phyloP scores from a whole-genome alignment of 202 grass and related monocot genomes.

The Dendrocalamus latiflorus region DNA sequence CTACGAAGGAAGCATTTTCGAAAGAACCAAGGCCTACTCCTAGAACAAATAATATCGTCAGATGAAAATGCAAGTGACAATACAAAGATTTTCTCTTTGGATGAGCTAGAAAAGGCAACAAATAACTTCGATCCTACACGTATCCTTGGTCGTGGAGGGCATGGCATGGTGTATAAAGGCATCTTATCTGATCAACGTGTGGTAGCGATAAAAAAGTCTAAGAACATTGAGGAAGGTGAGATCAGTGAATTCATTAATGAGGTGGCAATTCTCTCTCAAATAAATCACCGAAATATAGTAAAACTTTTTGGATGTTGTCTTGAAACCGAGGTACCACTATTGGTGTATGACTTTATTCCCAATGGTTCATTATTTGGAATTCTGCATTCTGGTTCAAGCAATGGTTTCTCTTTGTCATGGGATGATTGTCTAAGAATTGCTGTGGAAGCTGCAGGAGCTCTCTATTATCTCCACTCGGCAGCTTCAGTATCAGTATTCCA shows the following conservation, averaged over 20 bases:
- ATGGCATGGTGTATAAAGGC: too few relatives aligned
- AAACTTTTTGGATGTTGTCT: constrained; percentile 25
- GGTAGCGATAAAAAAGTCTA: constrained; percentile 18
- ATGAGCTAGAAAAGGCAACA: constrained; percentile 22
- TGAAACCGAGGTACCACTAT: constrained; percentile 22
- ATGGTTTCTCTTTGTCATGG: background rate
- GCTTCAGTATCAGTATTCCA: constrained; percentile 21
- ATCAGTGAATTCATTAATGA: constrained; percentile 22
- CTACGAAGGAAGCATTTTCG: background rate
- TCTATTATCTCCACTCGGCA: constrained; percentile 16
- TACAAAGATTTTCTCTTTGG: constrained; percentile 8
- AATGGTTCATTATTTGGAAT: constrained; percentile 11
- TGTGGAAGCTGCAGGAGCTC: background rate
- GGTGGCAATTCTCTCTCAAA: constrained; percentile 18
- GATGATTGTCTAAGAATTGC: constrained; percentile 8
- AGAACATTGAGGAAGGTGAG: background rate
- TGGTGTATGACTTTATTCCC: constrained; percentile 26
- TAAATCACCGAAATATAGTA: constrained; percentile 27
- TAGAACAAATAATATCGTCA: background rate
- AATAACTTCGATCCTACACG: constrained; percentile 13
- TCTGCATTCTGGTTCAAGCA: background rate
- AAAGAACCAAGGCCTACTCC: background rate
- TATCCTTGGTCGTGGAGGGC: too few relatives aligned
- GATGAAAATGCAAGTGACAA: background rate
- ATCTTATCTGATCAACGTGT: constrained; percentile 12